phyloP scores from a whole-genome alignment of 305 asterid species.

The Ruellia speciosa region DNA sequence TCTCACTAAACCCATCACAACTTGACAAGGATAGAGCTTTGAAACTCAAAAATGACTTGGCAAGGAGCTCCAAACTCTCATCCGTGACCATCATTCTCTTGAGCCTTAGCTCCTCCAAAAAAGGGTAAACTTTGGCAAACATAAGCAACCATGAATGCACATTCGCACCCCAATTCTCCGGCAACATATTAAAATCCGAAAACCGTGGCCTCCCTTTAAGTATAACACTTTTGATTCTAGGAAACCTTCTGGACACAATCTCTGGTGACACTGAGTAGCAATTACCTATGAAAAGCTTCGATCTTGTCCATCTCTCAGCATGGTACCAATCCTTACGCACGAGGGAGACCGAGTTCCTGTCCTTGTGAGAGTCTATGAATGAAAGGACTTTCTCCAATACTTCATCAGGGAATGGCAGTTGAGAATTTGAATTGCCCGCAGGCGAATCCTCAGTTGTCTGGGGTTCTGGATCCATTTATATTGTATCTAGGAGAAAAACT shows the following conservation, averaged over 20 bases:
- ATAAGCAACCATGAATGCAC: conserved; percentile 57
- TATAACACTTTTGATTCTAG: conserved; percentile 56
- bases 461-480: conserved; percentile 41
- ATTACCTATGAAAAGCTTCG: conserved; percentile 68
- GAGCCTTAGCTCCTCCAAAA: conserved; percentile 72
- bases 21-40: conserved; percentile 61
- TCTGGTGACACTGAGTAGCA: conserved; percentile 82
- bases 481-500: conserved; percentile 3
- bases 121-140: conserved; percentile 71
- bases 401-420: conserved; percentile 61
- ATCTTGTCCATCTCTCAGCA: conserved; percentile 79
- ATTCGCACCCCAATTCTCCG: conserved; percentile 73
- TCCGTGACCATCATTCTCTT: conserved; percentile 72
- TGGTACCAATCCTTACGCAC: conserved; percentile 75
- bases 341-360: conserved; percentile 63
- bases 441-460: conserved; percentile 31
- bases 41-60: conserved; percentile 55
- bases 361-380: conserved; percentile 47
- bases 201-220: conserved; percentile 78
- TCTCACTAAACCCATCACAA: conserved; percentile 70
- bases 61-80: conserved; percentile 77
- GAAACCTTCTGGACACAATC: conserved; percentile 63
- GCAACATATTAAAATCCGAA: conserved; percentile 77
- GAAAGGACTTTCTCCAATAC: conserved; percentile 66
- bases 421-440: conserved; percentile 28